Conservation (phyloP, 1,139 yeast genomes). For the Geotrichum europaeum region DNA sequence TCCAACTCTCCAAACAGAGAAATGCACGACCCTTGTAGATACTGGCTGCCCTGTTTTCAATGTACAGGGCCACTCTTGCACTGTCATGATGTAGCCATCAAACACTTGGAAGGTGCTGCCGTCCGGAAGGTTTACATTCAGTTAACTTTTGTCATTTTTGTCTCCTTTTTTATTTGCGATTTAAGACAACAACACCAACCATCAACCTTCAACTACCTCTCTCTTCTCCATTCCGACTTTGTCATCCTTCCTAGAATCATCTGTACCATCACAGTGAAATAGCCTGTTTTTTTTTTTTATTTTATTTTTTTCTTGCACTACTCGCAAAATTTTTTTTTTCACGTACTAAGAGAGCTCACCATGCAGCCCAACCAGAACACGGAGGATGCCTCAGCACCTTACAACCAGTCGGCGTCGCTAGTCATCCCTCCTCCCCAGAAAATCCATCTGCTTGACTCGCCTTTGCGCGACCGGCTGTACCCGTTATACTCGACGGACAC, state of each 20-base stretch:
- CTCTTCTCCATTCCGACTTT: neutral
- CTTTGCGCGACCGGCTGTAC: conserved; percentile 6
- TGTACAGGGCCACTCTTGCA: too few species aligned
- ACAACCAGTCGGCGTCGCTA: conserved; percentile 3
- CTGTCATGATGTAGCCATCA: too few species aligned
- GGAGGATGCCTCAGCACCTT: neutral
- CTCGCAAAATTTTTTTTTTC: neutral
- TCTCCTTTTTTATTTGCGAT: neutral
- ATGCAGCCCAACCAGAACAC: neutral
- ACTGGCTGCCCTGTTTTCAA: too few species aligned
- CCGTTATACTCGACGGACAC: conserved; percentile 8
- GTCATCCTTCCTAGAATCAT: neutral
- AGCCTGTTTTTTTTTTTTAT: neutral
- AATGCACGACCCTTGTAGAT: too few species aligned
- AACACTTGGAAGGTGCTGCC: too few species aligned
- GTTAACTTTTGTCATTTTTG: neutral
- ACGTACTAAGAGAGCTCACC: neutral
- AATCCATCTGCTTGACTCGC: conserved; percentile 1
- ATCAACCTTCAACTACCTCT: neutral
- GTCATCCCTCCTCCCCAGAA: neutral
- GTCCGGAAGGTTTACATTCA: neutral
- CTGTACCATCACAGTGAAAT: neutral
- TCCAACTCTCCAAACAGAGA: too few species aligned
- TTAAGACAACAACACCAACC: neutral
- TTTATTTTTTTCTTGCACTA: too few species aligned